Base-by-base conservation (phyloP, 2,329 filamentous ascomycete genomes). In the Orbilia quercus region DNA sequence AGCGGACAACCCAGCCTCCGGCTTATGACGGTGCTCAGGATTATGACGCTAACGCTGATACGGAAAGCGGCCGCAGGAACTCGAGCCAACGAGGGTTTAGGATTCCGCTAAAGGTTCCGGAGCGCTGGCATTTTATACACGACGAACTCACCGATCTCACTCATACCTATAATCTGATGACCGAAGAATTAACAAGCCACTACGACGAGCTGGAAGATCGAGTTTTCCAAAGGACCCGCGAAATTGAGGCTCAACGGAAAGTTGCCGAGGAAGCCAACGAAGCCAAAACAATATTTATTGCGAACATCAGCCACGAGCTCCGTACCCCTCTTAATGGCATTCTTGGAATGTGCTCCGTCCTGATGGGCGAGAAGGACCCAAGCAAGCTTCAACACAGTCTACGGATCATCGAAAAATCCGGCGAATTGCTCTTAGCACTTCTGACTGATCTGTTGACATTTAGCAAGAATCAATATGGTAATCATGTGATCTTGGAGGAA, bases 281-380 rank as follows among this genome's bases (percentile, higher is more conserved):
- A 81, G 96, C 91, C 84, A 99, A 99, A 82, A 98, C 95, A 0
- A 84, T 98, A 7, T 98, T 98, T 82, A 96, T 99, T 75, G 95
- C 95, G 16, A 98, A 98, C 78, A 96, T 98, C 55, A 90, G 88
- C 1, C 88, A 90, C 76, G 88, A 98, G 80, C 84, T 99, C 36
- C 96, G 96, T 79, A 99, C 95, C 0, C 95, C 95, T 0, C 84
- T 98, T 66, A 98, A 98, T 79, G 95, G 94, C 11, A 97, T 98
- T 53, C 84, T 99, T 78, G 95, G 95, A 70, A 95, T 97, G 90
- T 93, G 90, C 76, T 90, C 92, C 0, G 90, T 96, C 0, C 95
- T 91, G 80, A 95, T 96, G 91, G 90, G 92, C 75, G 92, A 96
- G 79, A 89, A 93, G 53, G 91, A 96, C 77, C 82, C 92, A 12